Base-by-base conservation (phyloP, 495 filamentous ascomycete species). In the Darksidea phi region DNA sequence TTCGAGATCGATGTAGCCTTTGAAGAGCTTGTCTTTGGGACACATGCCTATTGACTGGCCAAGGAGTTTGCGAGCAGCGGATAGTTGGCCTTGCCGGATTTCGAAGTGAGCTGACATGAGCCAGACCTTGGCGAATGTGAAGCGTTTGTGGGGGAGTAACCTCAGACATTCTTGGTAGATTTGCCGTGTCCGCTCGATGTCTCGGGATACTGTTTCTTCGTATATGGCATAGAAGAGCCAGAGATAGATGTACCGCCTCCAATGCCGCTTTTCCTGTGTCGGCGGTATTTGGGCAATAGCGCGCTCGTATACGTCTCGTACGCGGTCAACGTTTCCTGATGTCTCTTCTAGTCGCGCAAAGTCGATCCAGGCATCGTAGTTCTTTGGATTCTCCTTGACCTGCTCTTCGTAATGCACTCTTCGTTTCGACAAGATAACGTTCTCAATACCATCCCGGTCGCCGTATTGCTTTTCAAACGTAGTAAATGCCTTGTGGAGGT, bases 381-480 rank as follows among this genome's bases (percentile, higher is more conserved):
- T 95, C 64, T 91, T 88, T 0, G 89, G 85, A 64, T 92, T 96
- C 72, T 95, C 89, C 74, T 91, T 91, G 64, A 95, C 82, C 66
- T 92, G 87, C 64, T 96, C 91, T 74, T 96, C 91, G 72, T 96
- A 98, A 43, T 91, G 86, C n/a, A 95, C 87, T 59, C 94, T 76
- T 60, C 94, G 82, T 67, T 98, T 98, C n/a, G 90, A 89, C 3
- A 97, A 68, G 34, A 98, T 88, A 11, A 97, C 94, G 67, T 97
- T 89, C 69, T 98, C 95, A 4, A 97, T 90, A 13, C 95, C 94
- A 69, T 96, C 89, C 28, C 83, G 84, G 71, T 97, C 93, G 58
- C 94, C 94, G 68, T 89, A 97, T 68, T 98, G 94, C 77, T 98
- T 98, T 73, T 97, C 95, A 64, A 98, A 98, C 0, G 88, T 92